phyloP scores from a whole-genome alignment of 148 eudicot genomes.

The Linanthus parryae region DNA sequence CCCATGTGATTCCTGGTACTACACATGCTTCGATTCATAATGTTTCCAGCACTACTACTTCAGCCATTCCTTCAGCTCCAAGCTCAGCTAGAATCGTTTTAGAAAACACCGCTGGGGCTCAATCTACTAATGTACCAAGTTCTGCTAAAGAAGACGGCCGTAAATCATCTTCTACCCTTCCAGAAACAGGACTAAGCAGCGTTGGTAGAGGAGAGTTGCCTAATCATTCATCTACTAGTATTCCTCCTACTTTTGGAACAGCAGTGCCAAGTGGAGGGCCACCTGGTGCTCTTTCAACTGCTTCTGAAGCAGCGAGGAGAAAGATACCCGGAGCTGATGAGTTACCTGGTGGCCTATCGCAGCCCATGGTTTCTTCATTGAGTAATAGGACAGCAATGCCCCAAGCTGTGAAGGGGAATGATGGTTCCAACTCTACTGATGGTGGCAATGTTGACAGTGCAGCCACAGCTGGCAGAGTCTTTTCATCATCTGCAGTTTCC shows the following conservation, averaged over 20 bases:
- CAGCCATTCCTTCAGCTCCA: constrained; percentile 32
- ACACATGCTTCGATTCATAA: constrained; percentile 27
- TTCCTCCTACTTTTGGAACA: constrained; percentile 46
- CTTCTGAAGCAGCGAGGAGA: constrained; percentile 74
- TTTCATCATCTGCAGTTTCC: constrained; percentile 62
- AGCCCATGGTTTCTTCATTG: constrained; percentile 35
- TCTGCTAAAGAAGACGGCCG: constrained; percentile 66
- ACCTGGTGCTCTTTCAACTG: constrained; percentile 44
- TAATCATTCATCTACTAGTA: constrained; percentile 41
- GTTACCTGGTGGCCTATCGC: constrained; percentile 57
- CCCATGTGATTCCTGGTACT: constrained; percentile 29
- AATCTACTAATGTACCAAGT: constrained; percentile 42
- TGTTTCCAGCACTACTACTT: constrained; percentile 22
- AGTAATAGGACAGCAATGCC: constrained; percentile 39
- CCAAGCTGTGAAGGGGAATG: constrained; percentile 33
- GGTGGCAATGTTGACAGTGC: constrained; percentile 42
- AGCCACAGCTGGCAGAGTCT: constrained; percentile 52
- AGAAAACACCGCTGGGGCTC: constrained; percentile 34
- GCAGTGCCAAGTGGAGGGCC: constrained; percentile 45
- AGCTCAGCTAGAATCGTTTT: constrained; percentile 31
- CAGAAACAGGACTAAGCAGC: constrained; percentile 53
- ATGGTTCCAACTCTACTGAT: constrained; percentile 36
- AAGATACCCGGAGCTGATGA: constrained; percentile 72
- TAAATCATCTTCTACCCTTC: constrained; percentile 61
- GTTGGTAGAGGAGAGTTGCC: constrained; percentile 57